These are phyloP conservation scores for Vigna mungo DNA, from an alignment of 306 rosid species.

Conservation along the genomic window DNA sequence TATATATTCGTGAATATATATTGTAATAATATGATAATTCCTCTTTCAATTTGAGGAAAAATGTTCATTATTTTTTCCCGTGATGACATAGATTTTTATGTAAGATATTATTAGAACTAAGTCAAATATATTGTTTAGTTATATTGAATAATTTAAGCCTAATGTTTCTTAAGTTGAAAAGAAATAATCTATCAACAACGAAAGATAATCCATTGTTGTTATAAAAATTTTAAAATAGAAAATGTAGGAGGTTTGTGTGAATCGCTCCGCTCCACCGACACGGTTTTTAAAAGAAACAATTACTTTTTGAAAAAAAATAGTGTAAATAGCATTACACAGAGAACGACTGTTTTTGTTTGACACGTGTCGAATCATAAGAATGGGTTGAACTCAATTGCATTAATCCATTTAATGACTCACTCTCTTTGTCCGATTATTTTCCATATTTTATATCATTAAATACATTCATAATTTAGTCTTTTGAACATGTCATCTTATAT, in stretches of 20 bases:
- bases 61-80: no score
- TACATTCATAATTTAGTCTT: no score
- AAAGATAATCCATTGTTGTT: neutral
- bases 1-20: no score
- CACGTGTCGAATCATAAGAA: neutral
- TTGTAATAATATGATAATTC: no score
- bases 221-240: neutral
- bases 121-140: no score
- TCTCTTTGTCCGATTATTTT: no score
- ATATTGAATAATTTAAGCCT: neutral
- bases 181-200: neutral
- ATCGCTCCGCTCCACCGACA: constrained; percentile 33
- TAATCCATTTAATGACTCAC: neutral
- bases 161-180: neutral
- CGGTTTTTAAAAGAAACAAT: neutral
- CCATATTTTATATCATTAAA: no score
- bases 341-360: neutral
- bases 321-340: neutral
- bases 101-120: no score
- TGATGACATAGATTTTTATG: no score
- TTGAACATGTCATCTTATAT: no score
- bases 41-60: neutral
- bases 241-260: neutral
- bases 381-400: neutral
- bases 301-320: neutral